Conservation (phyloP, 768 basidiomycete genomes). For the Podaxis sp. region DNA sequence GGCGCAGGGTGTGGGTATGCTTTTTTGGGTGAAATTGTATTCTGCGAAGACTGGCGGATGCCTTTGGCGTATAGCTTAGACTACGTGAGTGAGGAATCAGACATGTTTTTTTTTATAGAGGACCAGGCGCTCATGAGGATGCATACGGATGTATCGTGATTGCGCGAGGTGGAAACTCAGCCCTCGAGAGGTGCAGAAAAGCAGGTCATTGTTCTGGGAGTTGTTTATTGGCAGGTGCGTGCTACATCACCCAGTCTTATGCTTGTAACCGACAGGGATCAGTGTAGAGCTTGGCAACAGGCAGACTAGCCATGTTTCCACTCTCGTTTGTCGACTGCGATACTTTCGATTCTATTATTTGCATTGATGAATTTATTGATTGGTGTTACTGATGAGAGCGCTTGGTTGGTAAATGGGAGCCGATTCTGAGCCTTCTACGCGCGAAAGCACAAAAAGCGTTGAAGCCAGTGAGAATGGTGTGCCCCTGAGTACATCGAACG, state of each 20-base stretch:
- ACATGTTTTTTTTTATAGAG: conserved; percentile 5
- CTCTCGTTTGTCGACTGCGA: conserved; percentile 75
- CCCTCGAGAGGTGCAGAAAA: conserved; percentile 65
- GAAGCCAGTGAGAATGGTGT: conserved; percentile 45
- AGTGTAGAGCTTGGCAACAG: conserved; percentile 64
- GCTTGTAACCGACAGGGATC: neutral
- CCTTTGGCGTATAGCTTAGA: conserved; percentile 48
- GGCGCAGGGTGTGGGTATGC: conserved; percentile 60
- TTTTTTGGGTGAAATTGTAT: neutral
- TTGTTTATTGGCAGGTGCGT: conserved; percentile 73
- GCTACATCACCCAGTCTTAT: neutral
- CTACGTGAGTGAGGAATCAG: conserved; percentile 47
- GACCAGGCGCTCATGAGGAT: neutral
- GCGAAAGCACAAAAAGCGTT: conserved; percentile 59
- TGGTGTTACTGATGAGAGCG: neutral
- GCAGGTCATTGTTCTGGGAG: conserved; percentile 73
- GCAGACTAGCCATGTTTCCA: conserved; percentile 66
- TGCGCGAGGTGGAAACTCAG: conserved; percentile 68
- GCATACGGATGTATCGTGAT: conserved; percentile 53
- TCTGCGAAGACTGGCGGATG: conserved; percentile 6
- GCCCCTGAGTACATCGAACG: conserved; percentile 44
- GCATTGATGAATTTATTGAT: neutral
- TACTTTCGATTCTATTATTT: neutral
- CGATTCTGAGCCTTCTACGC: conserved; percentile 61
- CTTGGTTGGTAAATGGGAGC: conserved; percentile 35